Base-by-base conservation (phyloP, 257 asterid genomes). In the Solanum pinnatisectum region DNA sequence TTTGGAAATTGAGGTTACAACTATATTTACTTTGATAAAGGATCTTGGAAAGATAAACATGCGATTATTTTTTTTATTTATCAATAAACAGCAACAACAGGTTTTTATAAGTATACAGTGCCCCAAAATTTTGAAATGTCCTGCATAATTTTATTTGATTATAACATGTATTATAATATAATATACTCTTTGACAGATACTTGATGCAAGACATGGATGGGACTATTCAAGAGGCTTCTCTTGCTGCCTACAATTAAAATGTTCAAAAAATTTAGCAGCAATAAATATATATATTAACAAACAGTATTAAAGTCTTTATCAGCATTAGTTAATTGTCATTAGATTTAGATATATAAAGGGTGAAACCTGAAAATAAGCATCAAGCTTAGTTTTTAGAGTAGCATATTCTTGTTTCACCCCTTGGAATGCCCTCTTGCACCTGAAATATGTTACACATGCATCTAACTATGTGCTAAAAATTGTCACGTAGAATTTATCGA, bases 401-500 rank as follows among this genome's bases (percentile, higher is more conserved):
- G 93, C 92, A 87, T 94, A 93, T 87, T 94, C 96, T 91, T 92
- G 95, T 89, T 95, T 96, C 78, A 92, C 93, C 84, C 89, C 91
- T 90, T 93, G 94, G 90, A 96, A 91, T 88, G 94, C 68, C 90
- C 92, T 92, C 70, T 27, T 84, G 94, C 98, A 96, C 91, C 98
- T 96, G 91, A 87, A 88, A 2, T 32, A 82, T 35, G 36, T 59
- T 52, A 16, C 32, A 59, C 52, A 59, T 32, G 4, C 76, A 14
- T 71, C 23, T 71, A 71, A 71, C 79, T 73, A 10, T 36, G 8
- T 10, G 18, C 20, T 10, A 36, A 36, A 33, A 16, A 22, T 33
- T 3, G 22, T 18, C 25, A 71, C 14, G 18, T 33, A 33, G 2
- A 72, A 33, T 72, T 9, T 5, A 10, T 36, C 2, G 0, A 73